Conservation (phyloP, 495 filamentous ascomycete species). For the Glarea lozoyensis region DNA sequence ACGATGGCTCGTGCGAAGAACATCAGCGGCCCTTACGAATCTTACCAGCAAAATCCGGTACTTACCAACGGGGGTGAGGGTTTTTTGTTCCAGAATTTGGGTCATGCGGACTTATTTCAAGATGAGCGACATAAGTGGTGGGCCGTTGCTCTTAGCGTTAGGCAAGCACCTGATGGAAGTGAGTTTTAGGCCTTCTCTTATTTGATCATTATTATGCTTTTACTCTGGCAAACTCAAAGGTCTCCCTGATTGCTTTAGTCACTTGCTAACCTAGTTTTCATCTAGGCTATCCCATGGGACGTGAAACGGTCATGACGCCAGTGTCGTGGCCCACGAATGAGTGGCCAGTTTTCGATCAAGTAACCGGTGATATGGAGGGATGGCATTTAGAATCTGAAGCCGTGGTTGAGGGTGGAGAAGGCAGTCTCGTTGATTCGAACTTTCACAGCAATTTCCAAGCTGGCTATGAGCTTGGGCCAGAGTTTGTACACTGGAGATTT, state of each 20-base stretch:
- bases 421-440: conserved; percentile 26
- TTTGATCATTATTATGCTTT: too few species aligned
- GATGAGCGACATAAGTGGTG: conserved; percentile 45
- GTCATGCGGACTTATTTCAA: conserved; percentile 40
- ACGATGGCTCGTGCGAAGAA: conserved; percentile 40
- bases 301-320: conserved; percentile 47
- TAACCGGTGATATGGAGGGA: conserved; percentile 35
- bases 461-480: conserved; percentile 26
- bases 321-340: conserved; percentile 39
- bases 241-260: too few species aligned
- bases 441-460: conserved; percentile 30
- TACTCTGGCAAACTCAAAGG: too few species aligned
- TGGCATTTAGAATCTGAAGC: conserved; percentile 21
- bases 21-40: conserved; percentile 46
- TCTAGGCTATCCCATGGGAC: conserved; percentile 49
- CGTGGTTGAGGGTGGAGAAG: conserved; percentile 26
- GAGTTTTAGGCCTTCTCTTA: too few species aligned
- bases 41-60: conserved; percentile 41
- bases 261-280: too few species aligned
- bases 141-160: conserved; percentile 39
- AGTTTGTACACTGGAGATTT: conserved; percentile 41
- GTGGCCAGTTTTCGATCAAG: conserved; percentile 19
- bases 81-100: conserved; percentile 38
- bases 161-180: conserved; percentile 29
- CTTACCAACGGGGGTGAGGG: conserved; percentile 43